A percentile compares a stretch with the other conserved stretches of the same genome.
phyloP scores from a whole-genome alignment of 2,329 filamentous ascomycete species.

The Trichophyton simii region DNA sequence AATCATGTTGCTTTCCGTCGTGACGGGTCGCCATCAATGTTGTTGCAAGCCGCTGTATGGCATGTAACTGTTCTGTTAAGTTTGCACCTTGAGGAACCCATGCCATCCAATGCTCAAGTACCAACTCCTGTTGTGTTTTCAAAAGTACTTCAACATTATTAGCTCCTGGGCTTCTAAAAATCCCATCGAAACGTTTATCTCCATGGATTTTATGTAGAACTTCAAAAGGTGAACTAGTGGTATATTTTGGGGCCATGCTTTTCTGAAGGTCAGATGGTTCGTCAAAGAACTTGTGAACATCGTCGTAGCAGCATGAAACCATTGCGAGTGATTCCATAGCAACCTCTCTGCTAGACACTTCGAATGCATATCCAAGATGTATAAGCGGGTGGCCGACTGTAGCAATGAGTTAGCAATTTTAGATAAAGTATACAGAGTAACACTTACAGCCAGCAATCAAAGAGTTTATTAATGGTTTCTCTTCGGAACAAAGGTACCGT shows the following conservation, averaged over 20 bases:
- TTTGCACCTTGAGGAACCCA: conserved; percentile 41
- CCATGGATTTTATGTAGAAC: conserved; percentile 56
- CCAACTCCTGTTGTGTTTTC: conserved; percentile 51
- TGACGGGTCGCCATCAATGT: conserved; percentile 33
- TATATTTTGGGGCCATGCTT: conserved; percentile 42
- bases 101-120: conserved; percentile 84
- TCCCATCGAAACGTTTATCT: conserved; percentile 57
- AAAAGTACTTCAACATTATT: conserved; percentile 59
- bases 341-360: conserved; percentile 71
- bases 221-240: conserved; percentile 51
- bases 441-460: conserved; percentile 63
- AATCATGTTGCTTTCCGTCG: conserved; percentile 53
- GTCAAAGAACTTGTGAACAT: conserved; percentile 53
- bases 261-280: conserved; percentile 51
- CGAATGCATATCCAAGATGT: conserved; percentile 85
- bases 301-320: conserved; percentile 46
- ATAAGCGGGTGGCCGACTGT: conserved; percentile 83
- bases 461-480: conserved; percentile 67
- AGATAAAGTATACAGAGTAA: conserved; percentile 9
- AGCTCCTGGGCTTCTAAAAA: conserved; percentile 48
- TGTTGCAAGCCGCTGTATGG: conserved; percentile 47
- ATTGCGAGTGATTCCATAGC: conserved; percentile 79
- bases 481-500: conserved; percentile 56
- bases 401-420: not conserved
- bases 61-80: conserved; percentile 54